Conservation (phyloP, 1,284 basidiomycete species). For the Dichomitus squalens region DNA sequence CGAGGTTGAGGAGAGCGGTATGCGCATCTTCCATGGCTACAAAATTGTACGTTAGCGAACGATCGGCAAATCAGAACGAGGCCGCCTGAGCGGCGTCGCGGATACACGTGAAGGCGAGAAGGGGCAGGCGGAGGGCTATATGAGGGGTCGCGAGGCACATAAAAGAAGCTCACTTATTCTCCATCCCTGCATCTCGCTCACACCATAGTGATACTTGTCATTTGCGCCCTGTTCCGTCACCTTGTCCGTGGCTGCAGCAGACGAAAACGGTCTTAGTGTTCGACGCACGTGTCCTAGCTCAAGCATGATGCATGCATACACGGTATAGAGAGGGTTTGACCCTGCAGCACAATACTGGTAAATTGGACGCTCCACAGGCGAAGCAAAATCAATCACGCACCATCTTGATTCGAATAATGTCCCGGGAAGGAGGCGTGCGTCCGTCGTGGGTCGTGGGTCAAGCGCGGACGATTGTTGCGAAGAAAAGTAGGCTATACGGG, state of each 20-base stretch:
- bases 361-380: not conserved
- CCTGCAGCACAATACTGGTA: slow-evolving; percentile 41
- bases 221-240: slow-evolving; percentile 80
- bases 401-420: slow-evolving; percentile 18
- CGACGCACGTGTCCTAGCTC: not conserved
- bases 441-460: not conserved
- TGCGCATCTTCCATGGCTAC: slow-evolving; percentile 99
- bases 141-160: not conserved
- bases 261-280: slow-evolving; percentile 3
- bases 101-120: slow-evolving; percentile 1
- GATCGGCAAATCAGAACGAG: slow-evolving; percentile 1
- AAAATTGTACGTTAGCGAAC: not conserved
- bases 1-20: slow-evolving; percentile 75
- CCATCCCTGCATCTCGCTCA: slow-evolving; percentile 99
- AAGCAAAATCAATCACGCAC: slow-evolving; percentile 22
- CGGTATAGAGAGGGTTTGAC: slow-evolving; percentile 74
- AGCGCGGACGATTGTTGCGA: not conserved
- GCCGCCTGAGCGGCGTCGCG: not conserved
- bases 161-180: slow-evolving; percentile 78
- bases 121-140: slow-evolving; percentile 3
- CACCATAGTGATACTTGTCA: slow-evolving; percentile 78
- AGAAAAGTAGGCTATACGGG: slow-evolving; percentile 1
- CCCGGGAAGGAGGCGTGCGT: slow-evolving; percentile 1
- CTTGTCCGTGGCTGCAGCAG: slow-evolving; percentile 77
- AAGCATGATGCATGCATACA: slow-evolving; percentile 44